Percentiles rank a stretch among this genome's conserved stretches.
Evolutionary conservation across 202 grass and related monocot genomes (phyloP).

Genomic region (Zoysia matrella): DNA sequence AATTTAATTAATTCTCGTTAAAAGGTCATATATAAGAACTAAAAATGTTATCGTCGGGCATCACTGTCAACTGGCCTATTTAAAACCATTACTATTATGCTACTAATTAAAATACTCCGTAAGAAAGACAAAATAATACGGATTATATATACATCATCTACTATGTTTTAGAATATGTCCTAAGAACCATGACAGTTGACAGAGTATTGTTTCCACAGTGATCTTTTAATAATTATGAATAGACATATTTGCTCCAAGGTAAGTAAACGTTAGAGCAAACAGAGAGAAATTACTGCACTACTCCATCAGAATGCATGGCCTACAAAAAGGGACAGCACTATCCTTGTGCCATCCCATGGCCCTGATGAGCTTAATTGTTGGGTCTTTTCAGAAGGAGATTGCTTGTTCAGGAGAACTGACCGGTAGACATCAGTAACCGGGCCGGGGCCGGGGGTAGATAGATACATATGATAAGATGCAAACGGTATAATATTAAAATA

Average conservation of each 20-base stretch:
- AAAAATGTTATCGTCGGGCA: background rate
- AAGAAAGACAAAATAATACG: background rate
- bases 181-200: no score
- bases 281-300: background rate
- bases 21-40: background rate
- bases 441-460: slow-evolving; percentile 20
- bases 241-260: background rate
- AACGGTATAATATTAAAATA: slow-evolving; percentile 73
- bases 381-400: slow-evolving; percentile 48
- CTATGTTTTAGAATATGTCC: no score
- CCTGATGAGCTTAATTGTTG: background rate
- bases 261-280: background rate
- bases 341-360: background rate
- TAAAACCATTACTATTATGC: background rate
- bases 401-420: slow-evolving; percentile 51
- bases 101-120: background rate
- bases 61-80: background rate
- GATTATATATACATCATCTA: background rate
- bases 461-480: slow-evolving; percentile 44
- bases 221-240: background rate
- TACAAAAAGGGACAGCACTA: background rate
- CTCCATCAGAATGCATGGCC: background rate
- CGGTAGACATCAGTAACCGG: slow-evolving; percentile 38
- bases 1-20: background rate
- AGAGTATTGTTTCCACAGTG: no score